phyloP scores from a whole-genome alignment of 163 green algal genomes.

The Coccomyxa subellipsoidea region DNA sequence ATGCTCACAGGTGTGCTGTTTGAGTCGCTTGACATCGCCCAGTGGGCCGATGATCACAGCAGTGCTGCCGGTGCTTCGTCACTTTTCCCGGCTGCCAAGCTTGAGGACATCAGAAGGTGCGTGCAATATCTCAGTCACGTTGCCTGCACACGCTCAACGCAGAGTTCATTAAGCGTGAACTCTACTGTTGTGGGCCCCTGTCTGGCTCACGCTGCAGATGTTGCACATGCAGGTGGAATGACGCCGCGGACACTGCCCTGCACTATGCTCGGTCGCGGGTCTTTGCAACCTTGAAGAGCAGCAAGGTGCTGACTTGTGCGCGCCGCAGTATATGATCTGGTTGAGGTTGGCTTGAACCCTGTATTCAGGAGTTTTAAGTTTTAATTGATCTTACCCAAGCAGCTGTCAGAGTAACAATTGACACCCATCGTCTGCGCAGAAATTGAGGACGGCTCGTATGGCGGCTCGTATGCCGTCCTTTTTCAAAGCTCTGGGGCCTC shows the following conservation, averaged over 20 bases:
- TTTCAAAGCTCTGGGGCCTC: background rate
- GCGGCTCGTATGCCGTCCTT: background rate
- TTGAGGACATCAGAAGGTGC: background rate
- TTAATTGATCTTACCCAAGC: no score
- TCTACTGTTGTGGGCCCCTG: no score
- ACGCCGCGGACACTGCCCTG: background rate
- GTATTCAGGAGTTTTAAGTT: no score
- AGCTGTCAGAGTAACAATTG: background rate
- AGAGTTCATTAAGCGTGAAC: no score
- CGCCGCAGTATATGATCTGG: background rate
- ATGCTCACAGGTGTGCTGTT: background rate
- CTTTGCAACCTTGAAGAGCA: background rate
- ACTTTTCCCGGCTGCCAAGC: background rate
- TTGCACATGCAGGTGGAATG: background rate
- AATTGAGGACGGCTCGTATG: no score
- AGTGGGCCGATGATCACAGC: background rate
- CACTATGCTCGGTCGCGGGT: background rate
- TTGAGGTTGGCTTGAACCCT: background rate
- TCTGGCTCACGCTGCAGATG: no score
- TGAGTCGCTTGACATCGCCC: background rate
- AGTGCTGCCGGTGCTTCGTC: background rate
- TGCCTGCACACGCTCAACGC: no score
- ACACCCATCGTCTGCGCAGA: background rate
- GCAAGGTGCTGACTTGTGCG: background rate
- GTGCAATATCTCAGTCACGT: background rate